Conservation (phyloP, 352 stramenopile species). For the Phytophthora europaea region DNA sequence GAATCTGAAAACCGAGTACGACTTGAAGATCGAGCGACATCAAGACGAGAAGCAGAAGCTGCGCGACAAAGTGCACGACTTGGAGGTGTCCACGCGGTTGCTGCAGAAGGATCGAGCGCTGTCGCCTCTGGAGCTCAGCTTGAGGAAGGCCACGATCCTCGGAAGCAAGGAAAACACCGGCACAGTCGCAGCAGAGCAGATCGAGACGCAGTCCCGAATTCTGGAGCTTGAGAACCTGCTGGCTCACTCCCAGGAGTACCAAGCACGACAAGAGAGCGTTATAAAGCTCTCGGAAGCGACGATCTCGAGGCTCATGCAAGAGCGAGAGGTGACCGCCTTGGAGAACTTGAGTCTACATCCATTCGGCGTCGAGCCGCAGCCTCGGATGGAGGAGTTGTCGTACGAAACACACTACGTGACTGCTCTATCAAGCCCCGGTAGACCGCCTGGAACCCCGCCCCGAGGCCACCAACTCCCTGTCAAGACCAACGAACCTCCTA, state of each 20-base stretch:
- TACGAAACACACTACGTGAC: constrained; percentile 22
- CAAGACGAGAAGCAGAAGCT: constrained; percentile 83
- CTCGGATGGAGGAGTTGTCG: constrained; percentile 14
- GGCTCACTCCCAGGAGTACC: constrained; percentile 66
- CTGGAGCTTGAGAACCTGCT: constrained; percentile 68
- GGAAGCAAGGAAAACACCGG: constrained; percentile 53
- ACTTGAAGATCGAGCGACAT: constrained; percentile 71
- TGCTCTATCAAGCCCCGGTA: constrained; percentile 11
- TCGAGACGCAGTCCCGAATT: constrained; percentile 61
- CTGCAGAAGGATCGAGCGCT: constrained; percentile 73
- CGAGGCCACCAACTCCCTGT: not conserved
- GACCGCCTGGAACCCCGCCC: constrained; percentile 16
- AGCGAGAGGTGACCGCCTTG: constrained; percentile 53
- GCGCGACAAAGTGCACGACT: constrained; percentile 76
- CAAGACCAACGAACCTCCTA: constrained; percentile 12
- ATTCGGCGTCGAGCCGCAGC: constrained; percentile 25
- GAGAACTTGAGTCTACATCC: constrained; percentile 55
- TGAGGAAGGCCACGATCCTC: constrained; percentile 71
- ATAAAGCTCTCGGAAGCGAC: constrained; percentile 73
- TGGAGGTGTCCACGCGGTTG: constrained; percentile 71
- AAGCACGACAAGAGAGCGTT: constrained; percentile 68
- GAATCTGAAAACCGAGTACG: constrained; percentile 68
- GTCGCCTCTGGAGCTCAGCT: constrained; percentile 69
- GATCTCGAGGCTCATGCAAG: constrained; percentile 72
- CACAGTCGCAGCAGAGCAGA: constrained; percentile 62